These are phyloP conservation scores for Eruca vesicaria DNA, from an alignment of 441 rosid genomes.

Conservation along the genomic window DNA sequence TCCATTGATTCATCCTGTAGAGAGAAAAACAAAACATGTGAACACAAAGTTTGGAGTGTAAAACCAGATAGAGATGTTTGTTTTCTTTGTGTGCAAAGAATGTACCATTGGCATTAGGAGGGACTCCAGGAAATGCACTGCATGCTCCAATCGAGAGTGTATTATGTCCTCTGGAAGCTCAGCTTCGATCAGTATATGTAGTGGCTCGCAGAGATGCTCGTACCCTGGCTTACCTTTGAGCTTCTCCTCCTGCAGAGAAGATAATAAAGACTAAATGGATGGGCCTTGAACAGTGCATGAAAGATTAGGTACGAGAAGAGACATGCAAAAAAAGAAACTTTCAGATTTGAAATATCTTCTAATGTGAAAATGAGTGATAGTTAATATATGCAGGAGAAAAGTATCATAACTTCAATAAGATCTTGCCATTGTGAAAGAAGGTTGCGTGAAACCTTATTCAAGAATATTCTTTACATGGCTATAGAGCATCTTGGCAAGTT, in stretches of 20 bases:
- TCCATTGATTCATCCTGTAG: conserved; percentile 93
- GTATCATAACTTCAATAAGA: neutral
- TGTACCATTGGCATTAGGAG: conserved; percentile 93
- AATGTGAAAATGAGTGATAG: neutral
- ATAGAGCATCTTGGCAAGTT: no score
- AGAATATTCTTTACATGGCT: no score
- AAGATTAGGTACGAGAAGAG: neutral
- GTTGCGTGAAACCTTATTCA: neutral
- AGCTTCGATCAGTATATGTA: conserved; percentile 90
- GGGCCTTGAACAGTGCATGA: neutral
- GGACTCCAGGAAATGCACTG: conserved; percentile 67
- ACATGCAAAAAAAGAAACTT: neutral
- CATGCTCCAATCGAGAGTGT: conserved; percentile 70
- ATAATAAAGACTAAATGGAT: neutral
- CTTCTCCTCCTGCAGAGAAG: conserved; percentile 24
- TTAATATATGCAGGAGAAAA: conserved; percentile 1
- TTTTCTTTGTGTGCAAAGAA: neutral
- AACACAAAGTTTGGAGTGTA: neutral
- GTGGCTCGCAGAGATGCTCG: conserved; percentile 87
- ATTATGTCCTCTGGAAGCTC: conserved; percentile 84
- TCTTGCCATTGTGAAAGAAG: neutral
- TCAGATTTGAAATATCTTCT: neutral
- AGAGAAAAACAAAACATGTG: conserved; percentile 14
- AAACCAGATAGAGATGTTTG: neutral
- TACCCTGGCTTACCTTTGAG: conserved; percentile 78